Percentiles rank a stretch among this genome's conserved stretches.
These are phyloP conservation scores for Pseudopithomyces maydicus DNA, from an alignment of 2,329 filamentous ascomycete species.

Conservation along the genomic window DNA sequence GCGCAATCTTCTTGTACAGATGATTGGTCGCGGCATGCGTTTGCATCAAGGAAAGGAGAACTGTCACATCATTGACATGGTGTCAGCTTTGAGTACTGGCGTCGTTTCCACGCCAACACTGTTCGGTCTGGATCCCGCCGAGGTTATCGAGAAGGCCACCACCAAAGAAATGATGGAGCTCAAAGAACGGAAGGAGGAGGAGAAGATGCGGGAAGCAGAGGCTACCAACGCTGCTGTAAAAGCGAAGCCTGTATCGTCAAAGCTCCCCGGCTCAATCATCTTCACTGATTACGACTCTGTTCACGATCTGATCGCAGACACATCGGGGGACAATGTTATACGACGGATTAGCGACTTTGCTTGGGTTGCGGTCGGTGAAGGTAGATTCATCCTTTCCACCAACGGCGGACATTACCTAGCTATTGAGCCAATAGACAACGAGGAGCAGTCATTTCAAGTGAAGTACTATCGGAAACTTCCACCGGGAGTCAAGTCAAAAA, in stretches of 20 bases:
- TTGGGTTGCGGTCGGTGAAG: conserved; percentile 79
- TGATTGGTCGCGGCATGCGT: conserved; percentile 95
- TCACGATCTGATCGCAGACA: conserved; percentile 87
- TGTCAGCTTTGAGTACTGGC: conserved; percentile 80
- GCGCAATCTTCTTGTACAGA: conserved; percentile 91
- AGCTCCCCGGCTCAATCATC: conserved; percentile 59
- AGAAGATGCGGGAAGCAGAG: conserved; percentile 47
- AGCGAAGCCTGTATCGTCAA: conserved; percentile 35
- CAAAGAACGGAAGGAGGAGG: conserved; percentile 53
- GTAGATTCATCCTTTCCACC: conserved; percentile 73
- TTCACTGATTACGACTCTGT: conserved; percentile 93
- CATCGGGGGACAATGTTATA: conserved; percentile 77
- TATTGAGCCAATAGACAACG: conserved; percentile 53
- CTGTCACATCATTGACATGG: conserved; percentile 96
- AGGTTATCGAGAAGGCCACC: conserved; percentile 72
- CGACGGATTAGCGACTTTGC: conserved; percentile 73
- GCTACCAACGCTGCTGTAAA: conserved; percentile 76
- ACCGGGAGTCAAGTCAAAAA: conserved; percentile 40
- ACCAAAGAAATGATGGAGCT: conserved; percentile 65
- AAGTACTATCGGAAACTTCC: conserved; percentile 51
- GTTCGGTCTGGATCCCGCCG: conserved; percentile 86
- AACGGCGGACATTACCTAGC: conserved; percentile 64
- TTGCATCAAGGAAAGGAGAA: conserved; percentile 79
- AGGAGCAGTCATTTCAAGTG: conserved; percentile 45
- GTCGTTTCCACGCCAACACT: conserved; percentile 90